Conservation (phyloP, 1,284 basidiomycete genomes). For the Heterobasidion parviporum region DNA sequence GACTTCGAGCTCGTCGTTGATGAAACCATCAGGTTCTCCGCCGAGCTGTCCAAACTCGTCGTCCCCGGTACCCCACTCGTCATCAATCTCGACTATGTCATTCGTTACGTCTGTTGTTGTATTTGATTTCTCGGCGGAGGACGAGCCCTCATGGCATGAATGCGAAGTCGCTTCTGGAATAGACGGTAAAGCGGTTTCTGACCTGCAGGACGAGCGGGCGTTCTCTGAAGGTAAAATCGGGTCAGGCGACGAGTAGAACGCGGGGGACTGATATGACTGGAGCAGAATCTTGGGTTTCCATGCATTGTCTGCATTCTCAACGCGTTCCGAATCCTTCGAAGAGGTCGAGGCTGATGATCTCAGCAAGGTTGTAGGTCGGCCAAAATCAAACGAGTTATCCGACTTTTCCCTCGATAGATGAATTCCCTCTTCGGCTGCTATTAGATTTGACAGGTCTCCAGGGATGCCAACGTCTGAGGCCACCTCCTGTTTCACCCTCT, state of each 20-base stretch:
- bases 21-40: constrained; percentile 14
- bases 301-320: neutral
- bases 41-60: constrained; percentile 38
- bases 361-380: neutral
- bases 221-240: neutral
- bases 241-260: neutral
- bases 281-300: neutral
- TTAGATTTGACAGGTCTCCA: neutral
- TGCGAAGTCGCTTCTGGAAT: too few species aligned
- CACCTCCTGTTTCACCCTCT: constrained; percentile 1
- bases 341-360: neutral
- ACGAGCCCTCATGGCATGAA: too few species aligned
- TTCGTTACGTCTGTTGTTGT: neutral
- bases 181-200: too few species aligned
- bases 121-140: too few species aligned
- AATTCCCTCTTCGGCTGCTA: neutral
- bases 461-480: neutral
- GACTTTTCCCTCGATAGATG: neutral
- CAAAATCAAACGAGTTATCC: neutral
- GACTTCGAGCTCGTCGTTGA: constrained; percentile 16
- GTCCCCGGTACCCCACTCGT: constrained; percentile 55
- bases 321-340: neutral
- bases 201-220: neutral
- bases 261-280: neutral
- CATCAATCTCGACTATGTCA: constrained; percentile 21